Base-by-base conservation (phyloP, 495 filamentous ascomycete genomes). In the Aspergillus conjunctus region DNA sequence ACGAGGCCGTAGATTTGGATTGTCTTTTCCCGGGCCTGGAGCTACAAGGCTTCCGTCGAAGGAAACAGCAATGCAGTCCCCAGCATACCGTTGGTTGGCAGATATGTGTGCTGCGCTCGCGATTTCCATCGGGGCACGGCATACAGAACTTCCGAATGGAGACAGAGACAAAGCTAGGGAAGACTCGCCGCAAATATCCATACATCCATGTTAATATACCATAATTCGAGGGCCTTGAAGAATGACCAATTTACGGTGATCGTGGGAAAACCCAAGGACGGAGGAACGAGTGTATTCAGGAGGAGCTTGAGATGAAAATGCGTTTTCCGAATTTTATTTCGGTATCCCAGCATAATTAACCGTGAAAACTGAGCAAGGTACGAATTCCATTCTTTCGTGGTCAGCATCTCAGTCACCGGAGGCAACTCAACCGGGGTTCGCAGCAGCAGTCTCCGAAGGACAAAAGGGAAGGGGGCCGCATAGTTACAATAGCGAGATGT, bases 1-100 rank as follows among this genome's bases (percentile, higher is more conserved):
- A 18, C 14, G 2, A 66, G 59, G 7, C 50, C 56, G 44, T 66
- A 69, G 18, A 69, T 59, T 41, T 69, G 67, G 31, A 69, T 61
- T 0, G 58, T 60, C n/a, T 30, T 49, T 58, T 3, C 61, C 63
- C 52, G 64, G 48, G 4, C 51, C 63, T 11, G 66, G 33, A 20
- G 67, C 67, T 14, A 69, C 34, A 12, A 66, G 54, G 18, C 52
- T 34, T 11, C 63, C 58, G 17, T 39, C 4, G 1, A 58, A 60
- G 1, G 67, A 69, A n/a, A 66, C 34, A 9, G 67, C 61, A 9
- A 69, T 58, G 48, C 39, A 56, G 34, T 64, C 52, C 15, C 62
- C 55, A 10, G 64, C 58, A 37, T 60, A 62, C 4, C 53, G 50
- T 20, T 68, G 52, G 26, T 62, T 63, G 56, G 61, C 44, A 1